These are phyloP conservation scores for Caryopteris hybrid DNA, from an alignment of 305 asterid genomes.

Conservation along the genomic window DNA sequence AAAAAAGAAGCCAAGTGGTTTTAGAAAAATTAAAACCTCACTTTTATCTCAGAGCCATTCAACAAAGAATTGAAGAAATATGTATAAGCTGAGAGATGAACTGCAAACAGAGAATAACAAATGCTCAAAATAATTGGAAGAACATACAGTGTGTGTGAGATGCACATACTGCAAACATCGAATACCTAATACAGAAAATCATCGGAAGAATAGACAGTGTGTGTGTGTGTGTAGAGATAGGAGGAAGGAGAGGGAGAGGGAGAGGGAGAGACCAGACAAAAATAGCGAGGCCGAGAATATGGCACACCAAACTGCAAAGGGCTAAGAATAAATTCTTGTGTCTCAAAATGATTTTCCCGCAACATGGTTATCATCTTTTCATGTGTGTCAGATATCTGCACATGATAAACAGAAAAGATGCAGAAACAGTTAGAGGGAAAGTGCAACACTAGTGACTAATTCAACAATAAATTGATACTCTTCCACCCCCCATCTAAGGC, in stretches of 20 bases:
- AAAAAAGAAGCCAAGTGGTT: background rate
- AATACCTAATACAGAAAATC: background rate
- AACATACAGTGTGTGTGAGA: too few species aligned
- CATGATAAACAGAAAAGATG: conserved; percentile 7
- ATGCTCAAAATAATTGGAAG: background rate
- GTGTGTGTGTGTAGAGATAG: background rate
- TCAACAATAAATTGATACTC: background rate
- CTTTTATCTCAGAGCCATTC: background rate
- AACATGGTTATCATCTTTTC: conserved; percentile 63
- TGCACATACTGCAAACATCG: too few species aligned
- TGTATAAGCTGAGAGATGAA: background rate
- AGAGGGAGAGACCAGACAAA: conserved; percentile 61
- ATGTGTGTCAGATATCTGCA: conserved; percentile 92
- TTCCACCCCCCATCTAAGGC: background rate
- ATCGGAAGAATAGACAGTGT: background rate
- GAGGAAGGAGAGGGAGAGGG: conserved; percentile 3
- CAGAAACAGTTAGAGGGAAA: conserved; percentile 5
- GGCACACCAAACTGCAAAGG: conserved; percentile 94
- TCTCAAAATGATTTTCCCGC: conserved; percentile 58
- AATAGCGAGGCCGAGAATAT: conserved; percentile 93
- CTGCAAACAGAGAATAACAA: background rate
- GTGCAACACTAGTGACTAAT: background rate
- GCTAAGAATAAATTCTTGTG: conserved; percentile 88
- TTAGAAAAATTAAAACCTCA: background rate
- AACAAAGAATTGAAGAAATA: background rate